A percentile compares a stretch with the other conserved stretches of the same genome.
phyloP scores from a whole-genome alignment of 2,329 filamentous ascomycete species.

The Cordyceps sp. region DNA sequence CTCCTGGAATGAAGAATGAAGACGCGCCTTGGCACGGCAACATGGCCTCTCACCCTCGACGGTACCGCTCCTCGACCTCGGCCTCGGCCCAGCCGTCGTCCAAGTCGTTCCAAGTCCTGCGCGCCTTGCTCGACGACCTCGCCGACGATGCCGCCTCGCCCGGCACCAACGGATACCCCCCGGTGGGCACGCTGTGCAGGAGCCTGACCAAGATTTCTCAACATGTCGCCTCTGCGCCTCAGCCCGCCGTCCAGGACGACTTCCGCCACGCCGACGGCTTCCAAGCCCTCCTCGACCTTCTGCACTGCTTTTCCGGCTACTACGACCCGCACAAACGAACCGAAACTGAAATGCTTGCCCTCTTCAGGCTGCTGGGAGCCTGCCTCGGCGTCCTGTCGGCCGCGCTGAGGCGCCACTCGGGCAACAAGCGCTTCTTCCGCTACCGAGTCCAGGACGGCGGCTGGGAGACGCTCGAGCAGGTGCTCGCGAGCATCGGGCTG shows the following conservation, averaged over 20 bases:
- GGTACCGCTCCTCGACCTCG: conserved; percentile 49
- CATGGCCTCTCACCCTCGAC: conserved; percentile 35
- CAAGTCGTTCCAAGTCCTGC: conserved; percentile 43
- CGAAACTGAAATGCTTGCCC: conserved; percentile 42
- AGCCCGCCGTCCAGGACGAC: conserved; percentile 50
- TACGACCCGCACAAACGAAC: conserved; percentile 52
- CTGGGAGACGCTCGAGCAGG: conserved; percentile 61
- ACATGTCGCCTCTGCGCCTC: conserved; percentile 31
- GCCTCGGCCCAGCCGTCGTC: conserved; percentile 42
- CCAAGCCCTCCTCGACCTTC: conserved; percentile 50
- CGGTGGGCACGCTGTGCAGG: conserved; percentile 30
- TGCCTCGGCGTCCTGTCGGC: conserved; percentile 61
- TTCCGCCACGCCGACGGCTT: conserved; percentile 74
- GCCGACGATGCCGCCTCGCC: conserved; percentile 15
- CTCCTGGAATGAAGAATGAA: conserved; percentile 5
- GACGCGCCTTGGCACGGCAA: background rate
- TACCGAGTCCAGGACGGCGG: conserved; percentile 60
- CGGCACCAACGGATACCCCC: conserved; percentile 26
- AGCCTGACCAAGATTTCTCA: conserved; percentile 51
- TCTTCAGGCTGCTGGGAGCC: conserved; percentile 54
- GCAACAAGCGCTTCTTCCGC: conserved; percentile 78
- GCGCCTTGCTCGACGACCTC: conserved; percentile 33
- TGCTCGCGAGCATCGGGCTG: conserved; percentile 49
- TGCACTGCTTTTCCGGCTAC: conserved; percentile 57
- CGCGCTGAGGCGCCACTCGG: conserved; percentile 60